These are phyloP conservation scores for Chrysophaeum taylorii DNA, from an alignment of 352 stramenopile species.

Conservation along the genomic window DNA sequence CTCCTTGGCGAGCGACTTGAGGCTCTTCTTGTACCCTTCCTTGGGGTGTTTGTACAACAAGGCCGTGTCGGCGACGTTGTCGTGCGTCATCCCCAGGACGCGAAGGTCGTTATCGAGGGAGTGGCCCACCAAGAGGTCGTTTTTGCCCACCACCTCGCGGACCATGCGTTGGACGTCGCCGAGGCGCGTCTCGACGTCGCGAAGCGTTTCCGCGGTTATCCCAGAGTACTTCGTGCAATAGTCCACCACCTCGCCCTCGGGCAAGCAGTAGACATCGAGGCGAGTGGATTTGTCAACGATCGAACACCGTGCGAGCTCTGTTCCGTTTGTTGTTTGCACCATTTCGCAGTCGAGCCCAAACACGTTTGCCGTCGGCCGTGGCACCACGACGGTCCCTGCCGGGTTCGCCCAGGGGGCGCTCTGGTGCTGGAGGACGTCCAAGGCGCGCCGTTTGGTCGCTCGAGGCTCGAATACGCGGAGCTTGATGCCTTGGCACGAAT, in stretches of 20 bases:
- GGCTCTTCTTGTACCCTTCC: slow-evolving; percentile 58
- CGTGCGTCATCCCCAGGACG: slow-evolving; percentile 59
- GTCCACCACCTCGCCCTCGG: slow-evolving; percentile 66
- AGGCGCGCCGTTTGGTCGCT: not conserved
- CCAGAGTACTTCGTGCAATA: slow-evolving; percentile 74
- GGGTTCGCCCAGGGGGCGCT: not conserved
- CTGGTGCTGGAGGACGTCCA: not conserved
- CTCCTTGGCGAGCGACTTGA: slow-evolving; percentile 69
- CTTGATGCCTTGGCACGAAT: not conserved
- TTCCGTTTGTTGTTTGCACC: slow-evolving; percentile 67
- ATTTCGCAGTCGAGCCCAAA: slow-evolving; percentile 75
- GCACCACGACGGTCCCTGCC: not conserved
- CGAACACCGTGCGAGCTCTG: slow-evolving; percentile 64
- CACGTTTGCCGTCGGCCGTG: slow-evolving; percentile 19
- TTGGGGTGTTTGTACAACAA: slow-evolving; percentile 67
- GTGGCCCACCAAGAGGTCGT: slow-evolving; percentile 53
- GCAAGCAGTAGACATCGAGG: slow-evolving; percentile 67
- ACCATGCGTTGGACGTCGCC: slow-evolving; percentile 59
- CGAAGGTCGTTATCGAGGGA: slow-evolving; percentile 68
- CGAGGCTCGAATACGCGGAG: not conserved
- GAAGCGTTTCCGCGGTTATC: slow-evolving; percentile 62
- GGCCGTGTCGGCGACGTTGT: slow-evolving; percentile 55
- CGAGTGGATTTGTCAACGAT: slow-evolving; percentile 56
- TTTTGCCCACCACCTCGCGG: too few relatives aligned
- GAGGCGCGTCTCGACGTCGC: slow-evolving; percentile 50